Conservation (phyloP, 2,329 filamentous ascomycete genomes). For the Rutstroemia sp. region DNA sequence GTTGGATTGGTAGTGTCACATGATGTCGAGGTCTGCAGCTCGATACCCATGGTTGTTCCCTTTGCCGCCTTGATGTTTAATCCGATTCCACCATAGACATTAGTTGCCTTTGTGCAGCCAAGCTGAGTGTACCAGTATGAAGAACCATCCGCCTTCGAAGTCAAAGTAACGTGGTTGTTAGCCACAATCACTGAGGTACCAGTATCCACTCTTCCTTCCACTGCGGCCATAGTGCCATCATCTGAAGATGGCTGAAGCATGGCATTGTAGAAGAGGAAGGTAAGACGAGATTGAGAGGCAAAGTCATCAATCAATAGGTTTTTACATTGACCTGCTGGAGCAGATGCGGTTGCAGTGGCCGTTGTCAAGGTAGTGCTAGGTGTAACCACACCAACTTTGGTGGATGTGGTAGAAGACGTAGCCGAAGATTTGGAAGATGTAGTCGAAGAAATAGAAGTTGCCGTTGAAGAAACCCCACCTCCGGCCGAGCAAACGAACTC, state of each 20-base stretch:
- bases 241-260: constrained; percentile 48
- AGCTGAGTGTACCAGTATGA: constrained; percentile 54
- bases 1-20: constrained; percentile 31
- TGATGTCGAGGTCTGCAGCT: constrained; percentile 40
- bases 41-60: constrained; percentile 43
- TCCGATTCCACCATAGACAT: constrained; percentile 47
- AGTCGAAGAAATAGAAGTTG: not conserved
- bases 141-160: constrained; percentile 35
- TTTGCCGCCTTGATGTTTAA: constrained; percentile 45
- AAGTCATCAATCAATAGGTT: constrained; percentile 50
- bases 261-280: constrained; percentile 54
- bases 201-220: constrained; percentile 18
- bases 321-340: constrained; percentile 29
- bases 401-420: not conserved
- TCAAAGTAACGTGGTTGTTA: constrained; percentile 44
- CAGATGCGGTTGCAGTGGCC: constrained; percentile 1
- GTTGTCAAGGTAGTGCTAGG: not conserved
- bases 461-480: not conserved
- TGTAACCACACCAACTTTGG: not conserved
- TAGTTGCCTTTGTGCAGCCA: constrained; percentile 44
- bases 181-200: constrained; percentile 43
- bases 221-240: constrained; percentile 43
- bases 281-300: constrained; percentile 52
- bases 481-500: constrained; percentile 35
- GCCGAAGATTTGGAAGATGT: not conserved